Conservation (phyloP, 257 asterid species). For the Galeopsis tetrahit region DNA sequence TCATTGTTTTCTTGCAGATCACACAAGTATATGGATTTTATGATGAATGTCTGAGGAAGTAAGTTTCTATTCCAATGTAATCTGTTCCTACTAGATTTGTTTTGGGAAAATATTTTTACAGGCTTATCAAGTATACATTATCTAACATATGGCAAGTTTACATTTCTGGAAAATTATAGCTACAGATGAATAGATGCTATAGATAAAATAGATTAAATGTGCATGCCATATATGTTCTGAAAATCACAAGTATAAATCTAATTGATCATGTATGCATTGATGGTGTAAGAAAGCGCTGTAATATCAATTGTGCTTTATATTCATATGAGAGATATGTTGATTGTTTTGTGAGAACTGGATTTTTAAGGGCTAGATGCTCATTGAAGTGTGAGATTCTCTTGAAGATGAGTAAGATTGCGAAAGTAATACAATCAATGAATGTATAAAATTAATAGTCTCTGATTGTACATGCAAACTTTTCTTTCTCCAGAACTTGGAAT, state of each 20-base stretch:
- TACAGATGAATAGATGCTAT: not conserved
- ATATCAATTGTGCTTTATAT: slow-evolving; percentile 1
- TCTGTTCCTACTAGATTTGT: slow-evolving; percentile 12
- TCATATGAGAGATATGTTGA: not conserved
- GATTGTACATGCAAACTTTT: not conserved
- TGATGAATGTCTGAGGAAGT: slow-evolving; percentile 88
- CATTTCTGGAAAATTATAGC: not conserved
- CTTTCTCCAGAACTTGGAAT: not conserved
- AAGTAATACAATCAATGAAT: slow-evolving; percentile 5
- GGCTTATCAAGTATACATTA: slow-evolving; percentile 1
- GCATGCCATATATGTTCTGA: slow-evolving; percentile 7
- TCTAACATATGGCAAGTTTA: not conserved
- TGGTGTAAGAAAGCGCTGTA: not conserved
- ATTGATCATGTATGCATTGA: not conserved
- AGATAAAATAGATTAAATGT: not conserved
- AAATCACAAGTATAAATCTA: not conserved
- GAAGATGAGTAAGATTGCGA: slow-evolving; percentile 3
- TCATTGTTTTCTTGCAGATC: slow-evolving; percentile 54
- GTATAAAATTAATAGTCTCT: not conserved
- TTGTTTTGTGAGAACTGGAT: slow-evolving; percentile 5
- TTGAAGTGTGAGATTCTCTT: not conserved
- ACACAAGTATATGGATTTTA: slow-evolving; percentile 89
- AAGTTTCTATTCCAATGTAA: slow-evolving; percentile 45
- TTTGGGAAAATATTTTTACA: not conserved
- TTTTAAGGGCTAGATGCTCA: not conserved